phyloP scores from a whole-genome alignment of 1,139 yeast species.

The Hansenula anomala region DNA sequence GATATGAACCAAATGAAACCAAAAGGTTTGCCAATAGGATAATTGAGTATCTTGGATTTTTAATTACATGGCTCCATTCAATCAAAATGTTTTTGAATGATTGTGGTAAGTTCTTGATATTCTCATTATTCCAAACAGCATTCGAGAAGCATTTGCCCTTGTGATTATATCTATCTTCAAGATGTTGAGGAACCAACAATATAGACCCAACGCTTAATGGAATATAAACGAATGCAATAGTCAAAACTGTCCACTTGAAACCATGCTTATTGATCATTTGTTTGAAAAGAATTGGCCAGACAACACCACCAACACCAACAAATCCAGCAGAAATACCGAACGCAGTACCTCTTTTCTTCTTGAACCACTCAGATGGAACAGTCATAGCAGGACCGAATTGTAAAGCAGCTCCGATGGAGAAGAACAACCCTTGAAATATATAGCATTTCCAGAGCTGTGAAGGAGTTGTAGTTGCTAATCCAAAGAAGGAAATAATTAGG shows the following conservation, averaged over 20 bases:
- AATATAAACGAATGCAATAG: not conserved
- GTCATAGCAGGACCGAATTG: conserved; percentile 55
- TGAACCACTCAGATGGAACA: conserved; percentile 58
- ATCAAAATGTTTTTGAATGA: not conserved
- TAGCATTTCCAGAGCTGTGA: conserved; percentile 61
- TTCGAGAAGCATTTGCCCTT: not conserved
- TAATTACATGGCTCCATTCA: not conserved
- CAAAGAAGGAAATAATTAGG: conserved; percentile 50
- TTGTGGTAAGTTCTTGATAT: not conserved
- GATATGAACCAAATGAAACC: conserved; percentile 19
- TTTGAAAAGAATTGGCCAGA: not conserved
- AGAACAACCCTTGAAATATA: conserved; percentile 61
- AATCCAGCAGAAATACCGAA: conserved; percentile 51
- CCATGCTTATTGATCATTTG: not conserved
- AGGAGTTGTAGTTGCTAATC: conserved; percentile 49
- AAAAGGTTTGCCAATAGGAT: conserved; percentile 7
- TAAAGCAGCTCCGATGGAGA: conserved; percentile 56
- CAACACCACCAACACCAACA: conserved; percentile 37
- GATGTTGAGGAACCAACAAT: not conserved
- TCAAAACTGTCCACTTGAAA: not conserved
- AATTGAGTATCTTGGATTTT: not conserved
- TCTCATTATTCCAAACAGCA: not conserved
- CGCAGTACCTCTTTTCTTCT: conserved; percentile 50
- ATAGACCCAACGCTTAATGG: not conserved
- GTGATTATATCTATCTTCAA: not conserved